Evolutionary conservation across 1,284 basidiomycete genomes (phyloP).

Genomic region (Sporisorium scitamineum): DNA sequence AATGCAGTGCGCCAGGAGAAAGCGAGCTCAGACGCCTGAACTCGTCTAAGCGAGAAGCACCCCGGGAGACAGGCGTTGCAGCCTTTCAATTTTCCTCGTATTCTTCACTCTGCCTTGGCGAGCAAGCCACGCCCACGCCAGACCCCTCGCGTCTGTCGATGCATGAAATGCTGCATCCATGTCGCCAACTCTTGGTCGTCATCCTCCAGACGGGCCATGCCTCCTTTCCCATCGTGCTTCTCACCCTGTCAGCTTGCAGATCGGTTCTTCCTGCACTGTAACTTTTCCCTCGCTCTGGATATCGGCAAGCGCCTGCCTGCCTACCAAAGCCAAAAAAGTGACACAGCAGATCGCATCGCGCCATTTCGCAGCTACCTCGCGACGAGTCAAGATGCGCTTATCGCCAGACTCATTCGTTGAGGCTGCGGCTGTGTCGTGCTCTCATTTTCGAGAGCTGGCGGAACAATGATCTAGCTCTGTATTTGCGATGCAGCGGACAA

Average conservation of each 20-base stretch:
- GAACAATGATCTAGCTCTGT: background rate
- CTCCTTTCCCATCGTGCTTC: background rate
- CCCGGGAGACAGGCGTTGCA: slow-evolving; percentile 6
- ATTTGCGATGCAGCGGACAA: slow-evolving; percentile 1
- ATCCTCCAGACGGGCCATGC: background rate
- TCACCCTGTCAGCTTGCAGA: background rate
- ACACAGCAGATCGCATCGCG: background rate
- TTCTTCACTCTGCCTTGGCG: slow-evolving; percentile 7
- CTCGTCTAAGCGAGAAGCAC: background rate
- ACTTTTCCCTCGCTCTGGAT: background rate
- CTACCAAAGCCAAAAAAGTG: background rate
- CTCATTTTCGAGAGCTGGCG: background rate
- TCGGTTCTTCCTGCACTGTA: background rate
- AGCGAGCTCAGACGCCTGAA: background rate
- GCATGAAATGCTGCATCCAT: slow-evolving; percentile 21
- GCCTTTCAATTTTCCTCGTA: background rate
- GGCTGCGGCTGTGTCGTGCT: background rate
- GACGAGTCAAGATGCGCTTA: background rate
- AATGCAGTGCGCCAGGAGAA: background rate
- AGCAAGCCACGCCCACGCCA: slow-evolving; percentile 26
- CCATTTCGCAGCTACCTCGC: background rate
- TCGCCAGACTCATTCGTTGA: background rate
- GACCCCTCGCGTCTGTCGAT: slow-evolving; percentile 37
- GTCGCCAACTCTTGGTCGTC: background rate
- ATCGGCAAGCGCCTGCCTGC: background rate